Evolutionary conservation across 2,329 filamentous ascomycete genomes (phyloP), one percentile per base, ranked within the genome.

Genomic region (Ceratocystis papillata): DNA sequence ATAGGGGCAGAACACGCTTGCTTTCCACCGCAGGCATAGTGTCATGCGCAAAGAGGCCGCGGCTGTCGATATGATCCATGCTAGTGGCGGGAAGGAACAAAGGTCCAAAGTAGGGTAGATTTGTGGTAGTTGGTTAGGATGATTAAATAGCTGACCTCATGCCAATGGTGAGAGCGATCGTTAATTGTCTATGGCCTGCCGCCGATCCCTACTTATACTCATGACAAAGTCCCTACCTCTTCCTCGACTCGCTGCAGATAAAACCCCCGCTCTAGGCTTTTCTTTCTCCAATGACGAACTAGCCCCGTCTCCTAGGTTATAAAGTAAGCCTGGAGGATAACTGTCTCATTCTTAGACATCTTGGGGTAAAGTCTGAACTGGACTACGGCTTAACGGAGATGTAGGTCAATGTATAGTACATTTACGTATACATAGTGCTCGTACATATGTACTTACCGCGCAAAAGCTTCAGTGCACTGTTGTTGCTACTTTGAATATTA

Each of bases 1-100:
- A 87, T 67, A 88, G 80, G 44, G 83, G 80, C 72, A 89, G 73
- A 67, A 89, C 80, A 57, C 81, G 77, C 65, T 79, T 79, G 33
- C 77, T 74, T 65, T 75, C 70, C 48, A 80, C 78, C 2, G 77
- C 70, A 41, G 72, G 73, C 70, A 81, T 85, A 72, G 81, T 84
- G 71, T 83, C 75, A 72, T 85, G 83, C 69, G 76, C 75, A 72
- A 87, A 87, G 69, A 74, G 74, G 66, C 83, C 80, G 33, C n/a
- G 46, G 67, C 76, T 76, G 48, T 74, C 73, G 70, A 77, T 76
- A 65, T 77, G 74, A 64, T 76, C 75, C 76, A 76, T 79, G 15
- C 61, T 69, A 68, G 33, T 41, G 50, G 60, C 50, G 55, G 22
- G 33, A 62, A 50, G 22, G 15, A 8, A 33, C 20, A 37, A 12